Evolutionary conservation across 345 rosid species (phyloP).

Genomic region (Camelina laxa): DNA sequence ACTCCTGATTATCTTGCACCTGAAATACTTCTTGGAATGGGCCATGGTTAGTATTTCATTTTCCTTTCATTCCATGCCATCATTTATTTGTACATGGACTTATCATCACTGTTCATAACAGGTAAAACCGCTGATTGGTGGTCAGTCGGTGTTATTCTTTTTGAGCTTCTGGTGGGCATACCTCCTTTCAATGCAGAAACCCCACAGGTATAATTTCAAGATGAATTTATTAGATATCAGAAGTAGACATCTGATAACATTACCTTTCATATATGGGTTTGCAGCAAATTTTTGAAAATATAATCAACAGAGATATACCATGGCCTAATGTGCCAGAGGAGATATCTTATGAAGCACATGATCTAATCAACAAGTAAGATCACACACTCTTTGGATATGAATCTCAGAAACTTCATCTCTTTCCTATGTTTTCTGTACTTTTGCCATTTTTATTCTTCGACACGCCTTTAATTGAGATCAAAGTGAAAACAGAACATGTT

Average conservation of each 20-base stretch:
- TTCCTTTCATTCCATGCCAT: neutral
- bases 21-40: constrained; percentile 98
- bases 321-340: constrained; percentile 93
- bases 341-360: constrained; percentile 71
- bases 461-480: neutral
- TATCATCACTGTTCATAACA: constrained; percentile 40
- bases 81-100: constrained; percentile 26
- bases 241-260: constrained; percentile 9
- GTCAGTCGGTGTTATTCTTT: constrained; percentile 95
- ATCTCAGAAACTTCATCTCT: constrained; percentile 1
- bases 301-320: constrained; percentile 87
- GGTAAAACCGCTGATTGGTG: constrained; percentile 99
- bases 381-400: constrained; percentile 7
- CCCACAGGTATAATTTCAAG: constrained; percentile 64
- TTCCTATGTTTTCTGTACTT: neutral
- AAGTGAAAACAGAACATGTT: constrained; percentile 18
- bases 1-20: constrained; percentile 99
- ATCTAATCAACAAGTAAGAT: constrained; percentile 87
- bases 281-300: constrained; percentile 94
- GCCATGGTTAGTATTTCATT: constrained; percentile 67
- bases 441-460: neutral
- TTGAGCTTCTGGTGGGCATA: constrained; percentile 87
- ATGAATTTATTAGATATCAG: neutral
- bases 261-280: constrained; percentile 13
- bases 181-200: constrained; percentile 96